These are phyloP conservation scores for Exsudoporus frostii DNA, from an alignment of 768 basidiomycete genomes.

Conservation along the genomic window DNA sequence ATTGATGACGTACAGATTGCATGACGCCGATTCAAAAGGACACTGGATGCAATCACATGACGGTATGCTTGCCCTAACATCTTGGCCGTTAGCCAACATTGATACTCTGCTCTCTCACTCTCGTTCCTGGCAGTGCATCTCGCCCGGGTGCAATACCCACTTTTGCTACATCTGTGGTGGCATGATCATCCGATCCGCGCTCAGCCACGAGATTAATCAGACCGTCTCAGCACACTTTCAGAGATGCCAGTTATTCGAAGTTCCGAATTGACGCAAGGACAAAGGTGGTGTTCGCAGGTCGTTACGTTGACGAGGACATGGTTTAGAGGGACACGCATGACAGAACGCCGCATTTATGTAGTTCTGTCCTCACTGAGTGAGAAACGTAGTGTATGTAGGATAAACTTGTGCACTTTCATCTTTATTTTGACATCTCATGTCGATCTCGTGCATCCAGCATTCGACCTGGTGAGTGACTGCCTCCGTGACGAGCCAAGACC, in stretches of 20 bases:
- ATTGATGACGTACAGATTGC: conserved; percentile 33
- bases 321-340: neutral
- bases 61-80: conserved; percentile 29
- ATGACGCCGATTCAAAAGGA: conserved; percentile 50
- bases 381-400: neutral
- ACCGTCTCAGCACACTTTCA: conserved; percentile 34
- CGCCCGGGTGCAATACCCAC: conserved; percentile 59
- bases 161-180: conserved; percentile 54
- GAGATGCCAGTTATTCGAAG: conserved; percentile 36
- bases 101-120: too few relatives aligned
- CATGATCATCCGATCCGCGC: conserved; percentile 41
- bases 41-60: conserved; percentile 58
- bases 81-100: neutral
- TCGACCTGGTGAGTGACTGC: too few relatives aligned
- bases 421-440: neutral
- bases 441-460: neutral
- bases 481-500: too few relatives aligned
- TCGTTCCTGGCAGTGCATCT: conserved; percentile 40
- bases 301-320: neutral
- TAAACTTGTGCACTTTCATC: neutral
- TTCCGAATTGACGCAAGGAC: conserved; percentile 8
- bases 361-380: neutral
- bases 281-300: neutral
- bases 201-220: conserved; percentile 27
- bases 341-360: too few relatives aligned